phyloP scores from a whole-genome alignment of 23 red algal species.

The Rhodosorus marinus region DNA sequence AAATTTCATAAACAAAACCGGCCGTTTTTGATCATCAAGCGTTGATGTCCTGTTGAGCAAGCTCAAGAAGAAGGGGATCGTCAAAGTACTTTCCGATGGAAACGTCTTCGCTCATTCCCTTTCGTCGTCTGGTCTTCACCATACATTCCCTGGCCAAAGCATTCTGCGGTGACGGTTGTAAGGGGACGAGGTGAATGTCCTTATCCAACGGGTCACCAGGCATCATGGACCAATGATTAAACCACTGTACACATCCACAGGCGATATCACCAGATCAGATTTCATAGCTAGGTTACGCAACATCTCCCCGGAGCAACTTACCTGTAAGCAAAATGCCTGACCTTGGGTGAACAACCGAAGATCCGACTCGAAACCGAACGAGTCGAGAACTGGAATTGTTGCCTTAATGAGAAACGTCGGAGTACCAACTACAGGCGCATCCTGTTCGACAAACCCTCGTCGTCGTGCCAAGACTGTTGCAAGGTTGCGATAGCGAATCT shows the following conservation, averaged over 20 bases:
- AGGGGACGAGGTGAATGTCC: slow-evolving; percentile 22
- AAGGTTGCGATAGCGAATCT: no score
- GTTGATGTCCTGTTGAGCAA: slow-evolving; percentile 20
- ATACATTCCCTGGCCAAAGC: slow-evolving; percentile 68
- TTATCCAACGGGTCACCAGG: slow-evolving; percentile 76
- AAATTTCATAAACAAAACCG: no score
- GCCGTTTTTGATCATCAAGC: no score
- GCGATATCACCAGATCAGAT: no score
- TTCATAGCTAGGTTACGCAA: no score
- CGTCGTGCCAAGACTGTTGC: slow-evolving; percentile 21
- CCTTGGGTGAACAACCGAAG: slow-evolving; percentile 45
- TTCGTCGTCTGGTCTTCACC: slow-evolving; percentile 73
- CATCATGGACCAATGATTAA: slow-evolving; percentile 67
- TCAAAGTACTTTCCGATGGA: slow-evolving; percentile 60
- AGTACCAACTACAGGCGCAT: slow-evolving; percentile 27
- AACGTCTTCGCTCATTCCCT: slow-evolving; percentile 50
- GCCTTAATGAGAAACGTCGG: slow-evolving; percentile 23
- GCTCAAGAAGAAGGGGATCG: slow-evolving; percentile 39
- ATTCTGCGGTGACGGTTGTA: slow-evolving; percentile 24
- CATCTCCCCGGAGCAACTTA: no score
- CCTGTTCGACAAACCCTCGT: slow-evolving; percentile 27
- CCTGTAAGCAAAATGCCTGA: slow-evolving; percentile 15
- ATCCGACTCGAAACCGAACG: slow-evolving; percentile 67
- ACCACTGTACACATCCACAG: no score
- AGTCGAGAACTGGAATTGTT: slow-evolving; percentile 68